These are phyloP conservation scores for Chalaropsis ovoidea DNA, from an alignment of 2,329 filamentous ascomycete genomes.

Conservation along the genomic window DNA sequence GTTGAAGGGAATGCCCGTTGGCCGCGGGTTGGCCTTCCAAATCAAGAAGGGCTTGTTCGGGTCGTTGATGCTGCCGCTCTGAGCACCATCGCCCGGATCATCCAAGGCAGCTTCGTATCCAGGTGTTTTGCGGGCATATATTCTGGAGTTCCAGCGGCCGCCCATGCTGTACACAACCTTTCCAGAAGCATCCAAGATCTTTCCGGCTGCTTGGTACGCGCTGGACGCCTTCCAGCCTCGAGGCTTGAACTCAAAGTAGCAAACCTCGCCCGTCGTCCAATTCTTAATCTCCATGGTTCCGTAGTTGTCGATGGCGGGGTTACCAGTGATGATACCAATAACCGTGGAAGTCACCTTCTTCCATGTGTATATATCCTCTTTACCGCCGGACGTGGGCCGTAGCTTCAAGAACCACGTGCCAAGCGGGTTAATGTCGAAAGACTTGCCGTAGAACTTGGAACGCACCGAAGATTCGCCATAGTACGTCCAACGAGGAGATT, in stretches of 20 bases:
- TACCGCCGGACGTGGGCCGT: slow-evolving; percentile 61
- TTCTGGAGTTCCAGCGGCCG: slow-evolving; percentile 92
- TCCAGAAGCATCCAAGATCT: slow-evolving; percentile 70
- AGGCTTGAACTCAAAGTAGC: slow-evolving; percentile 81
- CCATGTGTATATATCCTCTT: slow-evolving; percentile 90
- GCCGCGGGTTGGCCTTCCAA: slow-evolving; percentile 79
- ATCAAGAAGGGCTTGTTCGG: slow-evolving; percentile 74
- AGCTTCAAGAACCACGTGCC: slow-evolving; percentile 94
- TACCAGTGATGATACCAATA: slow-evolving; percentile 96
- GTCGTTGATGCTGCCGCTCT: slow-evolving; percentile 48
- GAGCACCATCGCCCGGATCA: slow-evolving; percentile 41
- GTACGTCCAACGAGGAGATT: slow-evolving; percentile 91
- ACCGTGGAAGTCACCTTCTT: slow-evolving; percentile 97
- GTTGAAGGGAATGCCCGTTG: slow-evolving; percentile 85
- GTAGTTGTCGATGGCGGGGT: slow-evolving; percentile 95
- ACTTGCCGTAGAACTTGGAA: slow-evolving; percentile 95
- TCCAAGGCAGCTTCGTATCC: slow-evolving; percentile 71
- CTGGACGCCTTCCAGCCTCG: slow-evolving; percentile 92
- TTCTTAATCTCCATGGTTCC: slow-evolving; percentile 96
- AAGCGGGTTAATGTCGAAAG: slow-evolving; percentile 91
- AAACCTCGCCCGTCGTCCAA: slow-evolving; percentile 89
- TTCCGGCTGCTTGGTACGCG: slow-evolving; percentile 79
- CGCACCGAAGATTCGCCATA: slow-evolving; percentile 92
- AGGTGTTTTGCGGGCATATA: slow-evolving; percentile 86
- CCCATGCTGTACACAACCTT: slow-evolving; percentile 80